phyloP scores from a whole-genome alignment of 768 basidiomycete species.

The Kwoniella pini region DNA sequence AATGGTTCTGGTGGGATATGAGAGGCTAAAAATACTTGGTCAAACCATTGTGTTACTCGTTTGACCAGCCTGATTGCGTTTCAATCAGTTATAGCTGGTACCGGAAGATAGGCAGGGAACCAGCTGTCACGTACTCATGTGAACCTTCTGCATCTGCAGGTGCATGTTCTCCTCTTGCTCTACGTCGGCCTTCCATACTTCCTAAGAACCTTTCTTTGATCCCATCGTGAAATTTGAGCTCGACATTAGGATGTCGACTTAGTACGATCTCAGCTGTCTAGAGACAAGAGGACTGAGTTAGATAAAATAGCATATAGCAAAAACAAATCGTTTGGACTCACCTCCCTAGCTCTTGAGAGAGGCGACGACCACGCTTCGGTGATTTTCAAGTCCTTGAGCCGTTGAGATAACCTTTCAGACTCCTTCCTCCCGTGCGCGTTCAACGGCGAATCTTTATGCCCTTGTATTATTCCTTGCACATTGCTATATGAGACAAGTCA shows the following conservation, averaged over 20 bases:
- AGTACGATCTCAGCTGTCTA: constrained; percentile 39
- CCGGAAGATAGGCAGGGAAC: neutral
- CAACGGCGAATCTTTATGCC: constrained; percentile 50
- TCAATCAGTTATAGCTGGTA: neutral
- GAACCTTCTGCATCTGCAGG: constrained; percentile 33
- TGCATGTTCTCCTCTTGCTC: constrained; percentile 23
- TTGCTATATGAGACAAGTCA: constrained; percentile 23
- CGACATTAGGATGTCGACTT: constrained; percentile 21
- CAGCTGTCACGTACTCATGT: constrained; percentile 19
- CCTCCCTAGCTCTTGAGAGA: constrained; percentile 67
- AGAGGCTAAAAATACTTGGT: constrained; percentile 16
- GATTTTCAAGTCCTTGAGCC: constrained; percentile 60
- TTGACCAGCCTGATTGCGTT: constrained; percentile 11
- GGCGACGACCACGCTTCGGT: constrained; percentile 70
- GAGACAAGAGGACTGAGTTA: neutral
- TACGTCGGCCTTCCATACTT: constrained; percentile 28
- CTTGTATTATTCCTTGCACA: constrained; percentile 49
- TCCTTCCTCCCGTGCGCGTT: constrained; percentile 47
- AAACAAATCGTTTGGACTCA: constrained; percentile 51
- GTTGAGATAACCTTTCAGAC: constrained; percentile 30
- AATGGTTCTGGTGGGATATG: constrained; percentile 7
- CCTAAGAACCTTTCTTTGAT: constrained; percentile 38
- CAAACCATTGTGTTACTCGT: constrained; percentile 29
- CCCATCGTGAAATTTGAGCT: constrained; percentile 19
- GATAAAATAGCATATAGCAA: too few species aligned